These are phyloP conservation scores for Aspergillus pseudoglaucus DNA, from an alignment of 2,329 filamentous ascomycete genomes.

Conservation along the genomic window DNA sequence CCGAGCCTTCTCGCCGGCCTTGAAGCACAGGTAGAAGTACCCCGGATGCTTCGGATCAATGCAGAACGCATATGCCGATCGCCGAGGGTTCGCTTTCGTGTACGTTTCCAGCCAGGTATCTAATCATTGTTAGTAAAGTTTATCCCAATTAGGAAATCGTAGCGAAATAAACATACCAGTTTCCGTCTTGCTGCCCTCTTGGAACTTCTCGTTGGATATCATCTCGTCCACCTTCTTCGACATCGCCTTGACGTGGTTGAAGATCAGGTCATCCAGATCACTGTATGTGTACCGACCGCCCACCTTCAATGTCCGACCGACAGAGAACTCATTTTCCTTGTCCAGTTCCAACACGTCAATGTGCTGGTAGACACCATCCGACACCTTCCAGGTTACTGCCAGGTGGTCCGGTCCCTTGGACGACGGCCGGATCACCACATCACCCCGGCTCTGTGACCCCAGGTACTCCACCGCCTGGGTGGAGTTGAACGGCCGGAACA, in stretches of 20 bases:
- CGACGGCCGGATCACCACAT: conserved; percentile 90
- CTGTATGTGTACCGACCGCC: conserved; percentile 85
- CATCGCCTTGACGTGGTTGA: conserved; percentile 96
- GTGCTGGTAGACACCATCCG: conserved; percentile 93
- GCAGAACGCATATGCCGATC: conserved; percentile 92
- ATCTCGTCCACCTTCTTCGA: conserved; percentile 95
- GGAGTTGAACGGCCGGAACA: conserved; percentile 90
- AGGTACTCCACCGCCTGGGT: conserved; percentile 90
- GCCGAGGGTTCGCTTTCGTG: conserved; percentile 89
- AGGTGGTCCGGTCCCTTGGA: conserved; percentile 94
- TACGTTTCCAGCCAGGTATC: conserved; percentile 96
- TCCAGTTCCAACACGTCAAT: conserved; percentile 94
- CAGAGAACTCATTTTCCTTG: conserved; percentile 94
- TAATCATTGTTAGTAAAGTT: conserved; percentile 31
- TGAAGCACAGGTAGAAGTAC: conserved; percentile 95
- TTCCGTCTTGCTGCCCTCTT: conserved; percentile 69
- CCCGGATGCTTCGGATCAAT: conserved; percentile 86
- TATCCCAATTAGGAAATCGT: too few relatives aligned
- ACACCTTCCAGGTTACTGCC: conserved; percentile 96
- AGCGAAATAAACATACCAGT: conserved; percentile 60
- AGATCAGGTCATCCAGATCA: conserved; percentile 94
- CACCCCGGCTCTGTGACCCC: conserved; percentile 75
- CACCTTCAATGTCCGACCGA: conserved; percentile 78
- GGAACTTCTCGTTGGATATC: conserved; percentile 90
- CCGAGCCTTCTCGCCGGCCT: conserved; percentile 68